Percentiles rank a stretch among this genome's conserved stretches.
Conservation (phyloP, 2,329 filamentous ascomycete genomes). For the Fusarium piperis region DNA sequence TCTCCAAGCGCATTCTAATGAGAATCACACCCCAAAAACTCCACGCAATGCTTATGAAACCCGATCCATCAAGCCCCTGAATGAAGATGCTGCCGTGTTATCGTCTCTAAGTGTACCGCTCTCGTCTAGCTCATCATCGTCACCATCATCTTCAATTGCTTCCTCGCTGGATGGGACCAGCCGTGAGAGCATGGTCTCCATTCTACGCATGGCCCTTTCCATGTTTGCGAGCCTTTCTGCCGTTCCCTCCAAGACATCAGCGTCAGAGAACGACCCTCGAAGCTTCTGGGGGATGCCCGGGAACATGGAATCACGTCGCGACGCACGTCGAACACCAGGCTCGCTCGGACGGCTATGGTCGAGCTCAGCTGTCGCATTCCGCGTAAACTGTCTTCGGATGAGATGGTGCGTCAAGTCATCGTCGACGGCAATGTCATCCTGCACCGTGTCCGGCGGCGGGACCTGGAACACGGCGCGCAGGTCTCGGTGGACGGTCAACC, state of each 20-base stretch:
- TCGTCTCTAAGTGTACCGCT: conserved; percentile 44
- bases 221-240: conserved; percentile 57
- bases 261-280: conserved; percentile 58
- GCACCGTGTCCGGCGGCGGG: conserved; percentile 70
- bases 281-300: conserved; percentile 60
- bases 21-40: conserved; percentile 10
- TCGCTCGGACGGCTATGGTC: conserved; percentile 34
- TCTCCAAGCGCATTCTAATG: not conserved
- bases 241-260: conserved; percentile 57
- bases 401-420: conserved; percentile 68
- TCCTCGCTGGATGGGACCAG: conserved; percentile 47
- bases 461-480: conserved; percentile 78
- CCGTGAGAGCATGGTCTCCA: conserved; percentile 58
- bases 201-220: conserved; percentile 59
- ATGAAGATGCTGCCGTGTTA: conserved; percentile 45
- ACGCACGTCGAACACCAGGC: conserved; percentile 45
- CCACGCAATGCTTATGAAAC: conserved; percentile 7
- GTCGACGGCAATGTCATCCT: conserved; percentile 66
- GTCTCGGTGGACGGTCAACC: conserved; percentile 76
- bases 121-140: conserved; percentile 42
- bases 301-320: conserved; percentile 67
- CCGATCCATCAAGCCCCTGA: conserved; percentile 28
- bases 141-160: conserved; percentile 38
- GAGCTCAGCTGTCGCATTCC: conserved; percentile 54
- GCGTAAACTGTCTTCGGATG: conserved; percentile 65